These are phyloP conservation scores for Serendipita sp. DNA, from an alignment of 768 basidiomycete genomes.

Conservation along the genomic window DNA sequence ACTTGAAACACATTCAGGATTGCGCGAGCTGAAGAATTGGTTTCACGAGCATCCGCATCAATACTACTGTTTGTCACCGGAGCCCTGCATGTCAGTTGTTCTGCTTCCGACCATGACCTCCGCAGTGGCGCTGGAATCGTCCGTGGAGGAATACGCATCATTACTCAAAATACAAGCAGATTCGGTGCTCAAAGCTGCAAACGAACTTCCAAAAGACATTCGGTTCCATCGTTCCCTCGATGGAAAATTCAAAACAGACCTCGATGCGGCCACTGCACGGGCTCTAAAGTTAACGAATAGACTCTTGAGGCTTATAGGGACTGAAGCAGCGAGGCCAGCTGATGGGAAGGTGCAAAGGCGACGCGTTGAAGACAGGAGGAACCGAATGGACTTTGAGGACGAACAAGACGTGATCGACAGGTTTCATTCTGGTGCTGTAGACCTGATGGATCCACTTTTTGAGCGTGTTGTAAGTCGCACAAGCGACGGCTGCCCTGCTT, in stretches of 20 bases:
- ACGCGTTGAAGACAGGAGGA: constrained; percentile 25
- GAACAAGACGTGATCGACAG: constrained; percentile 77
- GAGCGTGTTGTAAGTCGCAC: constrained; percentile 55
- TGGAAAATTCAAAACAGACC: constrained; percentile 42
- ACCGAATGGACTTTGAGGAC: constrained; percentile 36
- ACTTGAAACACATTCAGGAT: neutral
- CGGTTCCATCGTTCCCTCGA: constrained; percentile 84
- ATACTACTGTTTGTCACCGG: no score
- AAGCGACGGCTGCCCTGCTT: neutral
- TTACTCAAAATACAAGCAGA: neutral
- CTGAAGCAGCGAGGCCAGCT: neutral
- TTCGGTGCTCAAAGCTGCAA: constrained; percentile 28
- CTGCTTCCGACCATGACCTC: neutral
- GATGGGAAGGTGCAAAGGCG: constrained; percentile 17
- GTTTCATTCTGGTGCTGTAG: constrained; percentile 64
- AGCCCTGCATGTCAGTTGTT: no score
- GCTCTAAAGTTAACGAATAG: constrained; percentile 53
- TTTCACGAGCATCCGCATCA: no score
- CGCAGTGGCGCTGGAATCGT: neutral
- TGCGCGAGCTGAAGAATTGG: neutral
- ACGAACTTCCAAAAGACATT: constrained; percentile 55
- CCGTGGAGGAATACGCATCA: neutral
- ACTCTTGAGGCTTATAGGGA: constrained; percentile 37
- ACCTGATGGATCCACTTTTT: constrained; percentile 67
- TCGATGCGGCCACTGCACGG: constrained; percentile 54